Percentiles rank a stretch among this genome's conserved stretches.
These are phyloP conservation scores for Phytophthora meadii DNA, from an alignment of 352 stramenopile species.

Conservation along the genomic window DNA sequence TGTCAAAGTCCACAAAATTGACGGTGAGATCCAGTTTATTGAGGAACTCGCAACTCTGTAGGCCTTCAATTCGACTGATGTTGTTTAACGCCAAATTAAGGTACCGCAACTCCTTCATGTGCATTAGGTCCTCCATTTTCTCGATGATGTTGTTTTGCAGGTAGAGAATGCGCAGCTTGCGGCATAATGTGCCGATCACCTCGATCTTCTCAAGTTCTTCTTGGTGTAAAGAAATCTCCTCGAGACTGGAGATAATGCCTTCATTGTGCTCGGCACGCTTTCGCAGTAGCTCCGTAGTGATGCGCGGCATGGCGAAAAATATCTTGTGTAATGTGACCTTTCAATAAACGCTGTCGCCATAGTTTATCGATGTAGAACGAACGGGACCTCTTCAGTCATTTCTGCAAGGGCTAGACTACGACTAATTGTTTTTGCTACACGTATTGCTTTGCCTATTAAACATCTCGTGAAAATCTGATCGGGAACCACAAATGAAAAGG, in stretches of 20 bases:
- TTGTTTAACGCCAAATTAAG: constrained; percentile 97
- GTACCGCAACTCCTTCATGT: constrained; percentile 95
- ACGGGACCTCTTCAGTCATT: too few relatives aligned
- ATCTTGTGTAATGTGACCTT: background rate
- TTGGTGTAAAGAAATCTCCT: constrained; percentile 94
- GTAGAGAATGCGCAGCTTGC: constrained; percentile 94
- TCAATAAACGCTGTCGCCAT: background rate
- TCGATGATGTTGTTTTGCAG: constrained; percentile 98
- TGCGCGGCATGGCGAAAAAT: constrained; percentile 55
- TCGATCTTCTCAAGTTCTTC: constrained; percentile 95
- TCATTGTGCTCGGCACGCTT: constrained; percentile 96
- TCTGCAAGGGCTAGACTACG: too few relatives aligned
- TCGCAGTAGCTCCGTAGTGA: constrained; percentile 84
- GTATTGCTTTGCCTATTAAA: too few relatives aligned
- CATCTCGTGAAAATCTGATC: too few relatives aligned
- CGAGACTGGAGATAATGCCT: constrained; percentile 90
- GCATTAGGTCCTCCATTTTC: constrained; percentile 92
- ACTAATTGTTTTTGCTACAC: too few relatives aligned
- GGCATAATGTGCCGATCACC: constrained; percentile 89
- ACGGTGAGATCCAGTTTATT: constrained; percentile 95
- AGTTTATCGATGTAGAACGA: too few relatives aligned
- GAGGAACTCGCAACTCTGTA: constrained; percentile 88
- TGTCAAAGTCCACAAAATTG: constrained; percentile 95
- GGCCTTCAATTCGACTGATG: constrained; percentile 89
- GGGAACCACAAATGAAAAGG: too few relatives aligned